A percentile compares a stretch with the other conserved stretches of the same genome.
Conservation (phyloP, 1,284 basidiomycete genomes). For the Mrakiaceae sp. region DNA sequence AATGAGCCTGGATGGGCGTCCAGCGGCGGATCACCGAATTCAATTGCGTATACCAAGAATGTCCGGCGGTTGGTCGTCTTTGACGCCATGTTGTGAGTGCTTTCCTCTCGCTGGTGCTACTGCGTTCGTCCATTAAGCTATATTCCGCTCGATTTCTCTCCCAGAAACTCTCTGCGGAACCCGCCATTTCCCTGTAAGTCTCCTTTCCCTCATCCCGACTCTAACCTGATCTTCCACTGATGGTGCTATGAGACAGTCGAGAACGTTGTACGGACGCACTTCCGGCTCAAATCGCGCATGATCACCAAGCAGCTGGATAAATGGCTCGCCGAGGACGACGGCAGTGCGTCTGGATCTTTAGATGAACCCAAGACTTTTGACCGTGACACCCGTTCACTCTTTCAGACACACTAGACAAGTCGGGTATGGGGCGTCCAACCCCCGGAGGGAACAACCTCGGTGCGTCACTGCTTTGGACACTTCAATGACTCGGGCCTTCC, state of each 20-base stretch:
- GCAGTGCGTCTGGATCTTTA: constrained; percentile 33
- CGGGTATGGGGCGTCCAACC: not conserved
- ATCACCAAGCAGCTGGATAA: constrained; percentile 63
- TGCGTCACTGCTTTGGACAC: not conserved
- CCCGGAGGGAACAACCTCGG: not conserved
- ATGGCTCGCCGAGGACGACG: constrained; percentile 66
- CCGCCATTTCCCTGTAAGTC: constrained; percentile 44
- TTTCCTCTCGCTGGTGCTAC: constrained; percentile 9
- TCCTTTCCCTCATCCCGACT: not conserved
- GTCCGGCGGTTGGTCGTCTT: constrained; percentile 75
- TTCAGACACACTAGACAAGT: not conserved
- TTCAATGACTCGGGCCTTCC: not conserved
- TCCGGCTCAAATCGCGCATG: constrained; percentile 63
- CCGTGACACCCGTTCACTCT: not conserved
- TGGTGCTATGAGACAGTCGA: constrained; percentile 50
- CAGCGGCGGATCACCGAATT: constrained; percentile 55
- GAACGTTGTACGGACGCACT: constrained; percentile 76
- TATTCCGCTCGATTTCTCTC: constrained; percentile 1
- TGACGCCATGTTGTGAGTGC: constrained; percentile 52
- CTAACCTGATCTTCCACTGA: no score
- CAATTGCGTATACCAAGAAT: constrained; percentile 52
- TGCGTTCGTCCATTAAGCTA: constrained; percentile 7
- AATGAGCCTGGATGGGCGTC: constrained; percentile 79
- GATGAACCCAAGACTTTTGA: not conserved
- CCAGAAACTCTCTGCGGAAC: constrained; percentile 50